Percentiles rank a stretch among this genome's conserved stretches.
Evolutionary conservation across 352 stramenopile species (phyloP).

Genomic region (Globisporangium yorkense): DNA sequence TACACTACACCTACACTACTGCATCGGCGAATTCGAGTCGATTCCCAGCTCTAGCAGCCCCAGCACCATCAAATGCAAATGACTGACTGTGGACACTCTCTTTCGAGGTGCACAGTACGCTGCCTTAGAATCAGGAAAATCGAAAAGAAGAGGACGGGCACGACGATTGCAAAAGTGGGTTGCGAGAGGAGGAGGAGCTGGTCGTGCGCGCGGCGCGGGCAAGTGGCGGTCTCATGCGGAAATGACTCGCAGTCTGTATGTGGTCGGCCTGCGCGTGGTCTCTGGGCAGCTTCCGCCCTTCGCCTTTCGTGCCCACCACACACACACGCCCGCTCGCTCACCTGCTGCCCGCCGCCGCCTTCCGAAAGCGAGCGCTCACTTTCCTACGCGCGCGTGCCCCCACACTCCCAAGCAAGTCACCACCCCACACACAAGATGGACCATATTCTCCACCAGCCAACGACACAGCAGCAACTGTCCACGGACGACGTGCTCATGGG

Average conservation of each 20-base stretch:
- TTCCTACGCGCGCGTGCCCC: conserved; percentile 9
- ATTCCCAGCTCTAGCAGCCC: no score
- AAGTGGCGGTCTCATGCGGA: neutral
- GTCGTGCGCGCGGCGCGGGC: no score
- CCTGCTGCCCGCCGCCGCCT: no score
- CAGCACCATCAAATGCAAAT: no score
- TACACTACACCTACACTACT: neutral
- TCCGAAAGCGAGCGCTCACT: conserved; percentile 8
- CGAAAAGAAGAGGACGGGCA: neutral
- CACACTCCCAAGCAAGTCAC: conserved; percentile 3
- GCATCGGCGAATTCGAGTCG: neutral
- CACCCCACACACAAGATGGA: conserved; percentile 4
- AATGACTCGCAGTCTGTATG: neutral
- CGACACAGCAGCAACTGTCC: conserved; percentile 19
- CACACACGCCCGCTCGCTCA: neutral
- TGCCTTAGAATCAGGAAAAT: neutral
- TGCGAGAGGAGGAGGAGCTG: no score
- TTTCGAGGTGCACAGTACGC: neutral
- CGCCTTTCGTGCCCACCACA: neutral
- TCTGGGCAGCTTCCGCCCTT: conserved; percentile 4
- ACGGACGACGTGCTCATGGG: conserved; percentile 66
- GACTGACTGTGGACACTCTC: neutral
- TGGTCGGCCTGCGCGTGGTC: neutral
- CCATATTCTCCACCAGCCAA: neutral
- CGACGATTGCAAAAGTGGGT: neutral